Evolutionary conservation across 805 yeast genomes (phyloP).

Genomic region (Priceomyces castillae): DNA sequence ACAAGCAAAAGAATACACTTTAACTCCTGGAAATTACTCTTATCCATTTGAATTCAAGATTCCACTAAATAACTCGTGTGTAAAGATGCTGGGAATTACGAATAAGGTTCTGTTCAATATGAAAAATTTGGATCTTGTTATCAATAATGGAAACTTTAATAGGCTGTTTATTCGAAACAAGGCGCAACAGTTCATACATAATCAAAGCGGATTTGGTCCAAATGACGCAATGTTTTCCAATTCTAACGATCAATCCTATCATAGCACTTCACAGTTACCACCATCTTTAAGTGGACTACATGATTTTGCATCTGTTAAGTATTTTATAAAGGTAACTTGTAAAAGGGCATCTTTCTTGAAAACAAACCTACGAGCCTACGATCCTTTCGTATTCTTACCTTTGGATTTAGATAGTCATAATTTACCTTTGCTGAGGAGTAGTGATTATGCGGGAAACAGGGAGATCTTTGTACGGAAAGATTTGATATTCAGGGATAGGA

Average conservation of each 20-base stretch:
- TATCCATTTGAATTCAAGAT: slow-evolving; percentile 49
- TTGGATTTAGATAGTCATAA: slow-evolving; percentile 34
- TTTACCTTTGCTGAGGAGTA: slow-evolving; percentile 12
- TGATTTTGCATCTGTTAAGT: slow-evolving; percentile 41
- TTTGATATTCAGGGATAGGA: slow-evolving; percentile 33
- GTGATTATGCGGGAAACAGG: slow-evolving; percentile 28
- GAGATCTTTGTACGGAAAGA: slow-evolving; percentile 48
- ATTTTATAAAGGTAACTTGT: slow-evolving; percentile 61
- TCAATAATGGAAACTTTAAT: slow-evolving; percentile 34
- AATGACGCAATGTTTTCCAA: not conserved
- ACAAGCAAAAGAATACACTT: slow-evolving; percentile 41
- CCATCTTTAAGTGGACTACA: slow-evolving; percentile 33
- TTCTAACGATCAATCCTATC: slow-evolving; percentile 15
- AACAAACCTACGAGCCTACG: slow-evolving; percentile 43
- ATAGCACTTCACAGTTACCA: slow-evolving; percentile 29
- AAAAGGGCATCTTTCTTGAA: slow-evolving; percentile 49
- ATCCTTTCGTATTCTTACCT: slow-evolving; percentile 56
- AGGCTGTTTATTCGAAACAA: slow-evolving; percentile 13
- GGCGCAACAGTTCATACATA: slow-evolving; percentile 14
- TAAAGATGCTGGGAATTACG: slow-evolving; percentile 30
- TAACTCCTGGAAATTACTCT: slow-evolving; percentile 49
- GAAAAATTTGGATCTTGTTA: slow-evolving; percentile 25
- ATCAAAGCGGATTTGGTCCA: not conserved
- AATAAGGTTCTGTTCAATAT: slow-evolving; percentile 32
- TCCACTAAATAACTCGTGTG: slow-evolving; percentile 43